Percentiles rank a stretch among this genome's conserved stretches.
Conservation (phyloP, 2,329 filamentous ascomycete species). For the Pseudopithomyces maydicus region DNA sequence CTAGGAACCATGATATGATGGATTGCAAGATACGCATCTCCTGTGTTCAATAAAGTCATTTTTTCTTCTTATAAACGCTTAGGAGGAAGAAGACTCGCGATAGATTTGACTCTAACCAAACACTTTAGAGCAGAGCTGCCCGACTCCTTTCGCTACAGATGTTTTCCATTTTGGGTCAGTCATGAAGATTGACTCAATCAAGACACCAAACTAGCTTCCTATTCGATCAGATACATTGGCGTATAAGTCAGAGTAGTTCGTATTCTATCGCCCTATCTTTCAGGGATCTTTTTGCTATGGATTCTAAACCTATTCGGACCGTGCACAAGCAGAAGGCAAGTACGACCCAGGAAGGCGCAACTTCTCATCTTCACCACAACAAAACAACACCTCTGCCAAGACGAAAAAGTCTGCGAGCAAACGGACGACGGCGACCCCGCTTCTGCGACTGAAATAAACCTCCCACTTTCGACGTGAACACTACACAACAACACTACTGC, state of each 20-base stretch:
- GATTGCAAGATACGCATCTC: no score
- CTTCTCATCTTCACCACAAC: conserved; percentile 17
- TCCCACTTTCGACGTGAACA: background rate
- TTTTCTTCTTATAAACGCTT: no score
- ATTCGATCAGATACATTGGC: conserved; percentile 8
- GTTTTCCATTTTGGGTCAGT: conserved; percentile 24
- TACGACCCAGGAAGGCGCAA: conserved; percentile 16
- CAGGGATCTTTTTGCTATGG: conserved; percentile 22
- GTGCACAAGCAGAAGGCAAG: conserved; percentile 21
- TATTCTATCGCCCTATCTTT: background rate
- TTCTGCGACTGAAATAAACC: conserved; percentile 2
- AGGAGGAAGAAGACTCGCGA: conserved; percentile 5
- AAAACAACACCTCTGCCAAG: conserved; percentile 16
- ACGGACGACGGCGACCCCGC: background rate
- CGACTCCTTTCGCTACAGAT: conserved; percentile 17
- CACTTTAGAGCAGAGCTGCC: conserved; percentile 26
- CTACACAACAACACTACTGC: background rate
- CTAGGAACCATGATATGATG: background rate
- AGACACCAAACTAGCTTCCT: background rate
- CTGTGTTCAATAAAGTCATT: background rate
- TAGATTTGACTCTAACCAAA: conserved; percentile 23
- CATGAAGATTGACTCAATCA: conserved; percentile 23
- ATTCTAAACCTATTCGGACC: conserved; percentile 31
- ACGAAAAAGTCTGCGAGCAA: background rate
- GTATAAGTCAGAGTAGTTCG: background rate